phyloP scores from a whole-genome alignment of 768 basidiomycete genomes.

The Phanerochaete sordida region DNA sequence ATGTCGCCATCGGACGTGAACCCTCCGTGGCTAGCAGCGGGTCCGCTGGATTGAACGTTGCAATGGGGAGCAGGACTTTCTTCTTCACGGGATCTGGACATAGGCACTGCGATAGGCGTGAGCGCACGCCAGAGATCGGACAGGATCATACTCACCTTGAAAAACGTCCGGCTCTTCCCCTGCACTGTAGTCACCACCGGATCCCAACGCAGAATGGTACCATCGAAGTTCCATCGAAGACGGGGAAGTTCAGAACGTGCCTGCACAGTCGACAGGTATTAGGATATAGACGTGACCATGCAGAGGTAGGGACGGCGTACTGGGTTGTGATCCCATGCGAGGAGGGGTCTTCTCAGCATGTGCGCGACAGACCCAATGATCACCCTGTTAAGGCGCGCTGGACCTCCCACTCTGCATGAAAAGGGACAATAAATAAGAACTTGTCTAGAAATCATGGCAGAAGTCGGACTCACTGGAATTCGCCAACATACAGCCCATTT shows the following conservation, averaged over 20 bases:
- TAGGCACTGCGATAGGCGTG: not conserved
- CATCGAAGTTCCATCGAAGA: not conserved
- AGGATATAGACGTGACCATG: not conserved
- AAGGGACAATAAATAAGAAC: not conserved
- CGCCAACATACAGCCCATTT: not conserved
- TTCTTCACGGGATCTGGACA: not conserved
- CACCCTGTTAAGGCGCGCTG: not conserved
- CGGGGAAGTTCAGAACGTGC: not conserved
- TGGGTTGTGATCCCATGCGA: not conserved
- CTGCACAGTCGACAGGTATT: not conserved
- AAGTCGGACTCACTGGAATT: not conserved
- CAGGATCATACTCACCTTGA: not conserved
- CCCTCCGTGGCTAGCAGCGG: not conserved
- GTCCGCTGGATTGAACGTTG: not conserved
- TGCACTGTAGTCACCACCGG: not conserved
- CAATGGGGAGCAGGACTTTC: not conserved
- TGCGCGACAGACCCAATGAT: not conserved
- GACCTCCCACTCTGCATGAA: not conserved
- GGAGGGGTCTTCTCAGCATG: not conserved
- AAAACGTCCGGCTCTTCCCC: not conserved
- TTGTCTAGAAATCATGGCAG: not conserved
- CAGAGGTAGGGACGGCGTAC: not conserved
- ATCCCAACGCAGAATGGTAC: not conserved
- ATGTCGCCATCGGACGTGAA: not conserved
- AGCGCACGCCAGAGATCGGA: not conserved